These are phyloP conservation scores for Auricularia cornea DNA, from an alignment of 768 basidiomycete species.

Conservation along the genomic window DNA sequence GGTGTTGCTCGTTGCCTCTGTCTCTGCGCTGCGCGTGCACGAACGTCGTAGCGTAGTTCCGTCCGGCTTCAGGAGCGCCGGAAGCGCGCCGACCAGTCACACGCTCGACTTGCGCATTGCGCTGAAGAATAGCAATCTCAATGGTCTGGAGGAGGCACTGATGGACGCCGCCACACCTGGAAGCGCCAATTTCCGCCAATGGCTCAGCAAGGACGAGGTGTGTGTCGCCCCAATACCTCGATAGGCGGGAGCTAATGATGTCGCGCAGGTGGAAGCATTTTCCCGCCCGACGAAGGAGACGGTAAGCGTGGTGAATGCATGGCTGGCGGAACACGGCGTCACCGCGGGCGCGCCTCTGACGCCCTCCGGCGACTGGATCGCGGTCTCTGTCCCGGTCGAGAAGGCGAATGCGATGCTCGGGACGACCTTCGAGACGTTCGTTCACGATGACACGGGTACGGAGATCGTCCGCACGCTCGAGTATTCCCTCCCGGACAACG, in stretches of 20 bases:
- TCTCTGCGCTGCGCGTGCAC: neutral
- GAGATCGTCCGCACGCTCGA: neutral
- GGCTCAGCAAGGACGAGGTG: neutral
- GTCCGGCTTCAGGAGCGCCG: neutral
- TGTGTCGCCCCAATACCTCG: neutral
- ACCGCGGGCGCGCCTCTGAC: neutral
- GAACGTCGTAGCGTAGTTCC: neutral
- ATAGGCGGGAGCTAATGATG: too few relatives aligned
- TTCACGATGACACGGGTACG: neutral
- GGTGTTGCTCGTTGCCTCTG: too few relatives aligned
- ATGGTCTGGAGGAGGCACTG: neutral
- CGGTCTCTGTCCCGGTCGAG: neutral
- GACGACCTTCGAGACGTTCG: neutral
- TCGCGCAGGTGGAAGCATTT: neutral
- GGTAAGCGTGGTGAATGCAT: neutral
- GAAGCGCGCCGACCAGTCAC: neutral
- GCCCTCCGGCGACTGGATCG: neutral
- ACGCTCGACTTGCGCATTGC: neutral
- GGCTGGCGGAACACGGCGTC: neutral
- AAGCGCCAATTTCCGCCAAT: neutral
- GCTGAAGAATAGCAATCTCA: neutral
- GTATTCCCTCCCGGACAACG: slow-evolving; percentile 1
- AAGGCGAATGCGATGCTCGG: neutral
- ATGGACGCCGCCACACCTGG: neutral
- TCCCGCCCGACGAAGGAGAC: neutral